Conservation (phyloP, 2,329 filamentous ascomycete genomes). For the Neonectria neomacrospora region DNA sequence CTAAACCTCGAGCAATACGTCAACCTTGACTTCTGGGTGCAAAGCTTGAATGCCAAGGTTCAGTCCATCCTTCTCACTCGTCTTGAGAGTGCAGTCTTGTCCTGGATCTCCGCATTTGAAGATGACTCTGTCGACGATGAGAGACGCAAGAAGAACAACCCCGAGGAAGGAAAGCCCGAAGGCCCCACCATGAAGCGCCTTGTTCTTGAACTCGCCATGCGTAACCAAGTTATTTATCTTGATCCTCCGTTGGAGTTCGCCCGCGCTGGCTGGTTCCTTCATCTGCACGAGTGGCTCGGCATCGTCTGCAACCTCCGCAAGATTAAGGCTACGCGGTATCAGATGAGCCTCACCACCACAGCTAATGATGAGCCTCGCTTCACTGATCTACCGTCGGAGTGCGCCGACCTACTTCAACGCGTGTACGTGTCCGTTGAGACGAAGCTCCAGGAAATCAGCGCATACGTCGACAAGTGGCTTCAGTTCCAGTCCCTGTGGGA, state of each 20-base stretch:
- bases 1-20: constrained; percentile 96
- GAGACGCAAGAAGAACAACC: constrained; percentile 61
- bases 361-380: constrained; percentile 78
- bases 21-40: constrained; percentile 91
- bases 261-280: constrained; percentile 90
- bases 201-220: constrained; percentile 95
- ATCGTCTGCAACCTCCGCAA: constrained; percentile 92
- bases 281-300: constrained; percentile 93
- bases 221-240: constrained; percentile 96
- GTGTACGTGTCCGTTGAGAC: constrained; percentile 87
- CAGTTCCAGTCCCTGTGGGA: constrained; percentile 99
- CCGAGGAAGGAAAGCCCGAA: constrained; percentile 60
- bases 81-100: constrained; percentile 82
- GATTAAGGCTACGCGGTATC: constrained; percentile 94
- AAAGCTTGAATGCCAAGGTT: constrained; percentile 85
- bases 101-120: constrained; percentile 90
- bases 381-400: constrained; percentile 84
- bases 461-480: constrained; percentile 96
- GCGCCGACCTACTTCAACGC: constrained; percentile 79
- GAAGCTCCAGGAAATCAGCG: constrained; percentile 81
- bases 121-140: constrained; percentile 65
- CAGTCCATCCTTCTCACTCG: constrained; percentile 83
- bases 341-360: constrained; percentile 81
- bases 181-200: constrained; percentile 76
- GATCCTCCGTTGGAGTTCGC: constrained; percentile 94